phyloP scores from a whole-genome alignment of 2,329 filamentous ascomycete species.

The Ambrosiella beaveri region DNA sequence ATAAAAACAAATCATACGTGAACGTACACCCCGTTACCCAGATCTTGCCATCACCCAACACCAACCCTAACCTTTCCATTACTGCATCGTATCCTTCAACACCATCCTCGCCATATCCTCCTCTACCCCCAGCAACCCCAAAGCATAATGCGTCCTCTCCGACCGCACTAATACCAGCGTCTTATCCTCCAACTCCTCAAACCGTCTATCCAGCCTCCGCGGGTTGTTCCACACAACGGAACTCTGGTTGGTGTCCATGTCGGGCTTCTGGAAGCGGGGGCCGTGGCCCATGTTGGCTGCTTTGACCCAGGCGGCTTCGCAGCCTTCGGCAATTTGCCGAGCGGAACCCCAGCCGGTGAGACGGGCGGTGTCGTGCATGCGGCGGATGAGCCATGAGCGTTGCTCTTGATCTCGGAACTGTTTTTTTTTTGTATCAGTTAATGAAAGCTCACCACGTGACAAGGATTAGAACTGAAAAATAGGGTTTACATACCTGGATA shows the following conservation, averaged over 20 bases:
- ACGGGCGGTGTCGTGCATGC: slow-evolving; percentile 56
- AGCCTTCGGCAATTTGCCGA: slow-evolving; percentile 63
- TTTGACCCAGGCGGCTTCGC: slow-evolving; percentile 69
- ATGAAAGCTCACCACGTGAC: background rate
- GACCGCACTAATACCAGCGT: slow-evolving; percentile 42
- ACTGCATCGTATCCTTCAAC: slow-evolving; percentile 25
- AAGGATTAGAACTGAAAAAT: background rate
- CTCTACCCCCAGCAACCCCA: slow-evolving; percentile 65
- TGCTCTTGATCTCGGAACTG: slow-evolving; percentile 57
- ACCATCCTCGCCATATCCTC: slow-evolving; percentile 51
- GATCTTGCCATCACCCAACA: background rate
- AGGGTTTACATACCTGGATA: slow-evolving; percentile 37
- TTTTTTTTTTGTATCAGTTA: background rate
- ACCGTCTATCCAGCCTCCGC: slow-evolving; percentile 33
- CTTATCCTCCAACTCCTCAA: slow-evolving; percentile 29
- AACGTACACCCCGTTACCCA: background rate
- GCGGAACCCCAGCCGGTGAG: slow-evolving; percentile 81
- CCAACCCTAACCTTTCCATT: slow-evolving; percentile 4
- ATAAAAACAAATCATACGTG: background rate
- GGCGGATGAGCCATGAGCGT: slow-evolving; percentile 58
- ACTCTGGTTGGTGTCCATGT: slow-evolving; percentile 16
- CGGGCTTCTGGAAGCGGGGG: slow-evolving; percentile 44
- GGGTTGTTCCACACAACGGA: slow-evolving; percentile 29
- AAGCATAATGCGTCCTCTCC: slow-evolving; percentile 53
- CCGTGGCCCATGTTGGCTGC: slow-evolving; percentile 56